These are phyloP conservation scores for Fusarium lateritium DNA, from an alignment of 2,329 filamentous ascomycete species.

Conservation along the genomic window DNA sequence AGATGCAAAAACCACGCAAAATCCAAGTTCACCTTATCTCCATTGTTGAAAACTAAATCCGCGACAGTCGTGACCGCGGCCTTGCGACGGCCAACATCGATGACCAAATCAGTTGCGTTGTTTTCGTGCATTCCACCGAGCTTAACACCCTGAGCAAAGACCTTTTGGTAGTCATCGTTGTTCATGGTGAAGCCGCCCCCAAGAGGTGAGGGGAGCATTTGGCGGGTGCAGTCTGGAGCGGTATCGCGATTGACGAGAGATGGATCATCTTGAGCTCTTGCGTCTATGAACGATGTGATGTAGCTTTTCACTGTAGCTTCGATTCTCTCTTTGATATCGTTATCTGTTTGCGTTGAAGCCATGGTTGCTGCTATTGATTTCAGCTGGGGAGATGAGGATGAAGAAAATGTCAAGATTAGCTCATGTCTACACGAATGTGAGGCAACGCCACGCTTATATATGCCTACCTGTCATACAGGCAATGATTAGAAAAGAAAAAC, in stretches of 20 bases:
- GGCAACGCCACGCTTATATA: background rate
- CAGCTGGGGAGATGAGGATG: too few species aligned
- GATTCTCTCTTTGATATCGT: slow-evolving; percentile 17
- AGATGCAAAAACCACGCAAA: slow-evolving; percentile 32
- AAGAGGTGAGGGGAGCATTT: slow-evolving; percentile 13
- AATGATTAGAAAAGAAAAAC: too few species aligned
- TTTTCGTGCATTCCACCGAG: slow-evolving; percentile 8
- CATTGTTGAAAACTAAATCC: slow-evolving; percentile 2
- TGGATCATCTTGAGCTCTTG: slow-evolving; percentile 11
- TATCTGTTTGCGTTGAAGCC: background rate
- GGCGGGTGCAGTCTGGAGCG: slow-evolving; percentile 11
- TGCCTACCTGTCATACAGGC: background rate
- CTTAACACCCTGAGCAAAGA: slow-evolving; percentile 19
- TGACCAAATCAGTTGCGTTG: slow-evolving; percentile 8
- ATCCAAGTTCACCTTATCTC: slow-evolving; percentile 17
- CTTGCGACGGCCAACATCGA: slow-evolving; percentile 21
- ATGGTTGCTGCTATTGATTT: background rate
- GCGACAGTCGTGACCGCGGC: slow-evolving; percentile 20
- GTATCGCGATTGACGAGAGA: slow-evolving; percentile 17
- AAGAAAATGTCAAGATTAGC: too few species aligned
- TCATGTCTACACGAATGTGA: too few species aligned
- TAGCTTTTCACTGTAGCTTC: slow-evolving; percentile 15
- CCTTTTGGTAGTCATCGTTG: slow-evolving; percentile 21
- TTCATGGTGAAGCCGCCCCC: slow-evolving; percentile 9
- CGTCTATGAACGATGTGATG: slow-evolving; percentile 23